Evolutionary conservation across 176 grass and related monocot genomes (phyloP).

Genomic region (Lolium rigidum): DNA sequence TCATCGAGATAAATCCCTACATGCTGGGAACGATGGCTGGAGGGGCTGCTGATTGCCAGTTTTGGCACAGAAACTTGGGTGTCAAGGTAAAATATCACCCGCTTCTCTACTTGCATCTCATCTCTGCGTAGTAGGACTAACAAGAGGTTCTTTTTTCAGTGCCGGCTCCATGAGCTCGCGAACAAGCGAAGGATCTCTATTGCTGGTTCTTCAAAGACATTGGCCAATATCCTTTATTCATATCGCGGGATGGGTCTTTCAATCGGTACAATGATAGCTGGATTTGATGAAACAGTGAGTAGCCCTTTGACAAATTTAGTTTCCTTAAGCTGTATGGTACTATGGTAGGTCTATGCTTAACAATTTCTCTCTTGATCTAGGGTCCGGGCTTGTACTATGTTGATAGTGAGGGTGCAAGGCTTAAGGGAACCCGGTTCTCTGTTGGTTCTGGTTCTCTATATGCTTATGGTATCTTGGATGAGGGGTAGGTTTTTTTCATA

Average conservation of each 20-base stretch:
- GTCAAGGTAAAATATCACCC: slow-evolving; percentile 65
- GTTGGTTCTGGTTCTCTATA: slow-evolving; percentile 96
- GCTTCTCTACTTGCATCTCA: slow-evolving; percentile 10
- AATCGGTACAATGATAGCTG: slow-evolving; percentile 97
- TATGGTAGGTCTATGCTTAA: slow-evolving; percentile 9
- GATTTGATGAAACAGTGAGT: slow-evolving; percentile 94
- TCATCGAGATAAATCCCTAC: slow-evolving; percentile 99
- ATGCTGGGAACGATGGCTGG: slow-evolving; percentile 98
- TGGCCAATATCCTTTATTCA: slow-evolving; percentile 91
- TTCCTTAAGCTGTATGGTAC: background rate
- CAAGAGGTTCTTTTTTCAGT: slow-evolving; percentile 48
- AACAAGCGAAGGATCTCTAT: slow-evolving; percentile 97
- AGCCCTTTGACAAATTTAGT: background rate
- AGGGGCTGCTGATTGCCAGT: slow-evolving; percentile 96
- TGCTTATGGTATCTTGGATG: slow-evolving; percentile 89
- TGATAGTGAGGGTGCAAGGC: slow-evolving; percentile 95
- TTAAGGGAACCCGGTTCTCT: slow-evolving; percentile 83
- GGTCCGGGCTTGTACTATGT: slow-evolving; percentile 97
- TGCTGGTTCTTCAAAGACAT: slow-evolving; percentile 79
- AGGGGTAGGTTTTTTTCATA: slow-evolving; percentile 59
- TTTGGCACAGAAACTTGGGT: slow-evolving; percentile 95
- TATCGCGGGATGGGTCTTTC: slow-evolving; percentile 92
- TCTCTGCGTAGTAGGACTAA: background rate
- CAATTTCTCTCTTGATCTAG: slow-evolving; percentile 43
- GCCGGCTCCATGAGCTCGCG: slow-evolving; percentile 84